Evolutionary conservation across 192 early-diverging fungal genomes (phyloP).

Genomic region (Linnemannia exigua): DNA sequence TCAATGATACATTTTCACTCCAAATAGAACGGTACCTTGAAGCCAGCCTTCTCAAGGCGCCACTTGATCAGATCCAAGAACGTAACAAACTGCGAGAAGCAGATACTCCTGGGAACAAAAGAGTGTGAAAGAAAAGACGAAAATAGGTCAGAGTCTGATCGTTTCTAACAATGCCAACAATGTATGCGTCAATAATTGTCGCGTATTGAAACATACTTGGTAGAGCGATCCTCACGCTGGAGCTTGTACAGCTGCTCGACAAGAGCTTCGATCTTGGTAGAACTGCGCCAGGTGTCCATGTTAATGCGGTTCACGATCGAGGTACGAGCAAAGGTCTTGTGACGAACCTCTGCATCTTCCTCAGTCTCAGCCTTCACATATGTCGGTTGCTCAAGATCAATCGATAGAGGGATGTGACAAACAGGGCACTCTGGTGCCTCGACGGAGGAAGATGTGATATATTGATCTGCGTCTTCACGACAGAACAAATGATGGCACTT

Average conservation of each 20-base stretch:
- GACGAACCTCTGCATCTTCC: slow-evolving; percentile 35
- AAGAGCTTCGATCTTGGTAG: slow-evolving; percentile 95
- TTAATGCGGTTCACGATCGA: slow-evolving; percentile 96
- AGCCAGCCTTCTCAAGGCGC: slow-evolving; percentile 90
- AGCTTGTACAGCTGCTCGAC: slow-evolving; percentile 88
- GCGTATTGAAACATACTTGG: slow-evolving; percentile 67
- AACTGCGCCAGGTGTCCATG: slow-evolving; percentile 88
- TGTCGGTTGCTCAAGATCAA: slow-evolving; percentile 79
- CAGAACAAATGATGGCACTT: slow-evolving; percentile 95
- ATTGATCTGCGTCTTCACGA: slow-evolving; percentile 80
- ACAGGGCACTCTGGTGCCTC: slow-evolving; percentile 78
- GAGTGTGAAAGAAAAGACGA: background rate
- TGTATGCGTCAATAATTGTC: background rate
- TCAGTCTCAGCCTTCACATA: slow-evolving; percentile 58
- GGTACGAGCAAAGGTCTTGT: slow-evolving; percentile 63
- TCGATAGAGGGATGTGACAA: slow-evolving; percentile 80
- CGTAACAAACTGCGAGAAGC: slow-evolving; percentile 82
- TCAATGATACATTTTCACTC: background rate
- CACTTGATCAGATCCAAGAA: slow-evolving; percentile 93
- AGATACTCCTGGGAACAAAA: slow-evolving; percentile 32
- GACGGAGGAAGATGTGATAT: slow-evolving; percentile 37
- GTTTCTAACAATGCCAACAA: too few species aligned
- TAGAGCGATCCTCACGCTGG: slow-evolving; percentile 77
- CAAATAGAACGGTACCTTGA: slow-evolving; percentile 62
- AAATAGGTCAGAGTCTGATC: too few species aligned